Base-by-base conservation (phyloP, 805 yeast genomes). In the Blastobotrys americana region DNA sequence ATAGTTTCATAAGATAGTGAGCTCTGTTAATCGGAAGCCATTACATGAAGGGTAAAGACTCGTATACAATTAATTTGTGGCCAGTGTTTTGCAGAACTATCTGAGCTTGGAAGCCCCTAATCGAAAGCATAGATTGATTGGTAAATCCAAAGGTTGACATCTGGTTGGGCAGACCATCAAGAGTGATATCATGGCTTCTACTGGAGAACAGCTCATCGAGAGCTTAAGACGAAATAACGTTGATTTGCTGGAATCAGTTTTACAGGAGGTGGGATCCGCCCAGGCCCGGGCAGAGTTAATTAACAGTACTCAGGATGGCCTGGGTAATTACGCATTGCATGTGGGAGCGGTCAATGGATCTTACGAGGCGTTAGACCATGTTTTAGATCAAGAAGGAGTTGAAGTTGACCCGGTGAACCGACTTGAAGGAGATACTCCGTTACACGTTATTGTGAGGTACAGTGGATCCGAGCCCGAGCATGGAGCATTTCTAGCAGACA, bases 211-310 rank as follows among this genome's bases (percentile, higher is more conserved):
- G 66, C 65, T 90, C 39, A 69, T 93, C 36, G 97, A 90, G 54
- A 80, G 90, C 2, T 80, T 94, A 5, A 79, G 97, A 59, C 73
- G 96, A 64, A 84, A 90, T 70, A 93, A 90, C 61, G 73, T 78
- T 2, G 95, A 86, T 49, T 73, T 90, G 41, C 65, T 88, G 38
- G 69, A 74, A 25, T 67, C 75, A 16, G 73, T 88, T 42, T 65
- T 82, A 25, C 20, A 44, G 37, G 63, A 67, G 43, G 34, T 43
- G 23, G 48, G 51, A 36, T 43, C 48, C 6, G 34, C 45, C 23
- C 55, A 42, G 25, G 60, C 59, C 42, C 57, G 72, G 10, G 69
- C 77, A 1, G 60, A 58, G 5, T 60, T 86, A 45, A 73, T 90
- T 58, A 93, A 93, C 64, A 60, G 69, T 5, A 70, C 95, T 15